Evolutionary conservation across 495 filamentous ascomycete species (phyloP).

Genomic region (Aspergillus cavernicola): DNA sequence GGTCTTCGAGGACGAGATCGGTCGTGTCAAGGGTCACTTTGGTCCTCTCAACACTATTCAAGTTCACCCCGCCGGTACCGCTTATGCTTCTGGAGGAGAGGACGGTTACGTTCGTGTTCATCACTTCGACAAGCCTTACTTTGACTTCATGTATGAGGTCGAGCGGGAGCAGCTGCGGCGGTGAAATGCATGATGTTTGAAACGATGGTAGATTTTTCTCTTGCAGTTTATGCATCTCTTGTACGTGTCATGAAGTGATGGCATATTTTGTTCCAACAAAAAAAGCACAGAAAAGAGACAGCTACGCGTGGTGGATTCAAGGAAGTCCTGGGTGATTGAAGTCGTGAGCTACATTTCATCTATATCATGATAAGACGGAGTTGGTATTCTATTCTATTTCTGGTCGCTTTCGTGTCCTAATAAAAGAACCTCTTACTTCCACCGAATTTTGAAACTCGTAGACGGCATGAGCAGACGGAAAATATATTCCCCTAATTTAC

Average conservation of each 20-base stretch:
- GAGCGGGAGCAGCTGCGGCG: constrained; percentile 63
- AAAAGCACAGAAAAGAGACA: constrained; percentile 25
- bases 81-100: constrained; percentile 92
- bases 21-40: constrained; percentile 93
- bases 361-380: constrained; percentile 47
- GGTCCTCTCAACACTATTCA: constrained; percentile 89
- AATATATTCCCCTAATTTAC: background rate
- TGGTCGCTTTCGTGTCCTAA: constrained; percentile 36
- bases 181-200: constrained; percentile 27
- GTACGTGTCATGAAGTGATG: constrained; percentile 45
- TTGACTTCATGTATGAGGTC: constrained; percentile 98
- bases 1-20: constrained; percentile 98
- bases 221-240: constrained; percentile 31
- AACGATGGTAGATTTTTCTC: constrained; percentile 12
- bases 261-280: constrained; percentile 21
- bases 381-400: constrained; percentile 40
- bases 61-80: constrained; percentile 81
- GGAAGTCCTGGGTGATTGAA: constrained; percentile 35
- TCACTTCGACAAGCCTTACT: constrained; percentile 97
- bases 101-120: constrained; percentile 98
- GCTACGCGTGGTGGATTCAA: constrained; percentile 18
- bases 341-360: constrained; percentile 41
- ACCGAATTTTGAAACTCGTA: constrained; percentile 19
- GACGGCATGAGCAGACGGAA: background rate
- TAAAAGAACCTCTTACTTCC: constrained; percentile 36